Evolutionary conservation across 73 alveolate genomes (phyloP), one percentile per base, ranked within the genome.

Genomic region (Paramecium sexaurelia): DNA sequence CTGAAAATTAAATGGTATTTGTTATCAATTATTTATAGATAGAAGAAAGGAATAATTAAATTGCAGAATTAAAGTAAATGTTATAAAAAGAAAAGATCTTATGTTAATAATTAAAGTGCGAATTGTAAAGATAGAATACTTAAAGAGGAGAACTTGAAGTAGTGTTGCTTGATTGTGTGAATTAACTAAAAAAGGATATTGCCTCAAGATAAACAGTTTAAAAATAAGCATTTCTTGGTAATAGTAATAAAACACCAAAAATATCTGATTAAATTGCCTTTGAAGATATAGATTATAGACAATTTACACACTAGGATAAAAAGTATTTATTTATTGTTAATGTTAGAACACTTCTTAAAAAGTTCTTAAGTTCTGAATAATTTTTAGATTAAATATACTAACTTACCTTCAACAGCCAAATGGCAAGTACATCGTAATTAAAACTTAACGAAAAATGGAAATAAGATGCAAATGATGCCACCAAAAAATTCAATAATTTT

Each of bases 141-240:
- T 22, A 86, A 57, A 55, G 88, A 66, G 83, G 87, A 86, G 86
- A 86, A 20, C 35, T 86, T 20, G 93, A 86, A 61, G 45, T 56
- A n/a, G 19, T 86, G 6, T 24, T 86, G 66, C 47, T 86, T 22
- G 93, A 86, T n/a, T 86, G 93, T 36, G 85, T 86, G 2, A 61
- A 86, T 66, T 51, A 86, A 19, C 68, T 55, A 19, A 86, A 86
- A n/a, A 86, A 86, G 36, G 93, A 86, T 57, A 86, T 86, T 15
- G 47, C 67, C 27, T 36, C 57, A 33, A 86, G 93, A 24, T 37
- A 67, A 22, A 51, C 67, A 1, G 67, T 51, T 51, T 51, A 51
- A 51, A 51, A 51, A 51, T 51, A 51, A 51, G 29, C 67, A 51
- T 51, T 51, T 51, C 17, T 51, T 69, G 39, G 43, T 61, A 86